These are phyloP conservation scores for Trebouxia sp. DNA, from an alignment of 139 green algal species.

Conservation along the genomic window DNA sequence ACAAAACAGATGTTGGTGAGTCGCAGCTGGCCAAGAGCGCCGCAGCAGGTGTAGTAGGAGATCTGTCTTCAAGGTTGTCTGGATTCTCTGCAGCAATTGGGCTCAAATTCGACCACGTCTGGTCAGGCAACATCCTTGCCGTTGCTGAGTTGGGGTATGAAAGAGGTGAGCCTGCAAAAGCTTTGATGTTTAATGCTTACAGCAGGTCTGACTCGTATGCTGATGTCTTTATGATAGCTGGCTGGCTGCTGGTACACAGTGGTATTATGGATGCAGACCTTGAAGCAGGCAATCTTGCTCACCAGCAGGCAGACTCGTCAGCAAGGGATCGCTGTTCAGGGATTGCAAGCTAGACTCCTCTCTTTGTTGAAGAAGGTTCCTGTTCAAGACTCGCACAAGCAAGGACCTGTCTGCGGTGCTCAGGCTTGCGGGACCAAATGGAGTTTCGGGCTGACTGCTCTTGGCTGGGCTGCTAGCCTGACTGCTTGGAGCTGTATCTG, in stretches of 20 bases:
- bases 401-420: not conserved
- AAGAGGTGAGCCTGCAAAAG: not conserved
- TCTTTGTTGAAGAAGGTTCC: not conserved
- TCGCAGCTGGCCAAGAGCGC: not conserved
- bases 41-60: not conserved
- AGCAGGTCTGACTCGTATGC: not conserved
- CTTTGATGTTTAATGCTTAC: not conserved
- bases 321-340: not conserved
- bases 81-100: not conserved
- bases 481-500: not conserved
- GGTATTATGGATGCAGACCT: too few relatives aligned
- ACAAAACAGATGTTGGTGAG: not conserved
- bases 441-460: not conserved
- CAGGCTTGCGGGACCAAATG: not conserved
- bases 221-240: not conserved
- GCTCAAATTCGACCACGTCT: not conserved
- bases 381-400: not conserved
- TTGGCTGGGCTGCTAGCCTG: not conserved
- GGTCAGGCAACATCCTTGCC: not conserved
- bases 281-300: too few relatives aligned
- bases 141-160: conserved; percentile 1
- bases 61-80: not conserved
- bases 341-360: conserved; percentile 2
- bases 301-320: not conserved
- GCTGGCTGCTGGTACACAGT: too few relatives aligned